phyloP scores from a whole-genome alignment of 345 rosid species.

The Moringa oleifera region DNA sequence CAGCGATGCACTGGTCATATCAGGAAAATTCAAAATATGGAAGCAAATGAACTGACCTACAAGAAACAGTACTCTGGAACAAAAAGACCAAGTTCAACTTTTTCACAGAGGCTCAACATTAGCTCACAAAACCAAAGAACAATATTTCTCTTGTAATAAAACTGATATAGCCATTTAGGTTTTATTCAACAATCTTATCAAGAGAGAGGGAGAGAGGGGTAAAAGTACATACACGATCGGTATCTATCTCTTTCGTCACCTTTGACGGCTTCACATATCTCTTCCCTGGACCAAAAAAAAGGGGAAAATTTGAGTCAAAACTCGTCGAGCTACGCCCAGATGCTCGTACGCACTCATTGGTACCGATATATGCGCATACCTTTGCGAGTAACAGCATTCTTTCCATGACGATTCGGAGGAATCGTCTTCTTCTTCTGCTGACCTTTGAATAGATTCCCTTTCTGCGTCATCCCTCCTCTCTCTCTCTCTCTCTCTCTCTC shows the following conservation, averaged over 20 bases:
- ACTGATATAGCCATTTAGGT: no score
- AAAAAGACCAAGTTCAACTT: no score
- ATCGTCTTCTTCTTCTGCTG: slow-evolving; percentile 64
- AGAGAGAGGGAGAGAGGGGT: background rate
- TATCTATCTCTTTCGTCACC: slow-evolving; percentile 60
- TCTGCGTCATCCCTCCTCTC: slow-evolving; percentile 71
- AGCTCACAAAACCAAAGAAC: no score
- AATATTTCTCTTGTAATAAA: no score
- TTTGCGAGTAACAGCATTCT: slow-evolving; percentile 49
- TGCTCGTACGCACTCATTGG: background rate
- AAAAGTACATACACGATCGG: slow-evolving; percentile 44
- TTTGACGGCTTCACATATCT: slow-evolving; percentile 70
- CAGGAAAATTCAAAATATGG: no score
- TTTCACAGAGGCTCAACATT: no score
- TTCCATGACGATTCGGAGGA: slow-evolving; percentile 83
- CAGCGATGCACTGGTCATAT: no score
- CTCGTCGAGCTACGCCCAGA: background rate
- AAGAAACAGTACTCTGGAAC: no score
- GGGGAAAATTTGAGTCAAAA: background rate
- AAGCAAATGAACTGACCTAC: no score
- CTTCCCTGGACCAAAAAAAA: slow-evolving; percentile 48
- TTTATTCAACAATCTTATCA: no score
- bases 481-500: no score
- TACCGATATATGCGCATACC: slow-evolving; percentile 26
- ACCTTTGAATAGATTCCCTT: slow-evolving; percentile 74